Conservation (phyloP, 148 eudicot species). For the Arbutus unedo region DNA sequence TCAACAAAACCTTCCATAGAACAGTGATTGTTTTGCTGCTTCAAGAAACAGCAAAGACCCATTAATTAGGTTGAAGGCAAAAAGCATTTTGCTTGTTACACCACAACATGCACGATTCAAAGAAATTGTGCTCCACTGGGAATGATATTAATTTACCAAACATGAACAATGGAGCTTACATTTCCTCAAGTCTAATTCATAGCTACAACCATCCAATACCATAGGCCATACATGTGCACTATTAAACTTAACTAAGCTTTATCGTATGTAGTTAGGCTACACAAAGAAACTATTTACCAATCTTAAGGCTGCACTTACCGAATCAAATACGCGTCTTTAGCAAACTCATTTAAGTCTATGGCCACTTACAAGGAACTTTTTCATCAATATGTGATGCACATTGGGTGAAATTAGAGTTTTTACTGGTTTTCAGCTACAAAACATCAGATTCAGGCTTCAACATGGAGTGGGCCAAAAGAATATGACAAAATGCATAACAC, state of each 20-base stretch:
- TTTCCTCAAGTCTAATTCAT: not conserved
- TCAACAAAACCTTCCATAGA: constrained; percentile 47
- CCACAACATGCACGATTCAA: not conserved
- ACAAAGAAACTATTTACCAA: not conserved
- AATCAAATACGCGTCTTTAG: not conserved
- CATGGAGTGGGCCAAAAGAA: not conserved
- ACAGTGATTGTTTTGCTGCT: constrained; percentile 49
- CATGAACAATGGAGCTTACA: not conserved
- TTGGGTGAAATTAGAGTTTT: not conserved
- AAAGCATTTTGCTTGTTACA: not conserved
- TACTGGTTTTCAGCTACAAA: not conserved
- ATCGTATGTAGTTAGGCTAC: not conserved
- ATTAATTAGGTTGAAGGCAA: not conserved
- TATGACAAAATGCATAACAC: not conserved
- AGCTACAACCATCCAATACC: not conserved
- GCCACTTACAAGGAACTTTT: not conserved
- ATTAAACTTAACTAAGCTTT: not conserved
- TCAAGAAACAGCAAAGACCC: constrained; percentile 10
- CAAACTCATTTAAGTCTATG: not conserved
- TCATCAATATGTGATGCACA: not conserved
- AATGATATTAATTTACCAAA: not conserved
- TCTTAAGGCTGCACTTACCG: not conserved
- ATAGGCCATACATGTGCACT: not conserved
- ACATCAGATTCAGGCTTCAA: not conserved
- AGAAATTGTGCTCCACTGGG: not conserved